These are phyloP conservation scores for Trypanosoma melophagium DNA, from an alignment of 208 protist species.

Conservation along the genomic window DNA sequence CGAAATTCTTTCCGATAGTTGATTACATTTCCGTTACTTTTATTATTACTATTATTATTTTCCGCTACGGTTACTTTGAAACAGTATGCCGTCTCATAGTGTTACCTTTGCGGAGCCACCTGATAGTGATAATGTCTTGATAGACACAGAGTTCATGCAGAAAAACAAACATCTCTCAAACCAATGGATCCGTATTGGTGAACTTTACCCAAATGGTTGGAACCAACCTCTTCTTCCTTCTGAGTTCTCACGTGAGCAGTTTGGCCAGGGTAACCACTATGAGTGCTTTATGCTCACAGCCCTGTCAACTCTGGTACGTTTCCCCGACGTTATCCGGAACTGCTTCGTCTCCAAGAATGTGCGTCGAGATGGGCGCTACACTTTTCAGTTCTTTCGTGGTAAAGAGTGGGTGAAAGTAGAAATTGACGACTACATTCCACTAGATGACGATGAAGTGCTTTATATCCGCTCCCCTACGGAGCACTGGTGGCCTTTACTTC, in stretches of 20 bases:
- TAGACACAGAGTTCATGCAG: conserved; percentile 58
- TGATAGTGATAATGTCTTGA: conserved; percentile 65
- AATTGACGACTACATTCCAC: conserved; percentile 61
- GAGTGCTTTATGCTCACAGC: conserved; percentile 83
- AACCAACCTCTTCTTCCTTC: conserved; percentile 59
- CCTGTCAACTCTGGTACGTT: conserved; percentile 56
- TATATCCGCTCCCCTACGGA: conserved; percentile 64
- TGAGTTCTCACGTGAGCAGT: conserved; percentile 61
- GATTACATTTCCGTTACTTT: too few relatives aligned
- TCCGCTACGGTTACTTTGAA: too few relatives aligned
- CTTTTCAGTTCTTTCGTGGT: conserved; percentile 82
- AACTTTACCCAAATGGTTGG: conserved; percentile 62
- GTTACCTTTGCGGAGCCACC: conserved; percentile 41
- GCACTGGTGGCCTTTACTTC: conserved; percentile 73
- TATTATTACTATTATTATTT: too few relatives aligned
- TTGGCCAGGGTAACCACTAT: conserved; percentile 80
- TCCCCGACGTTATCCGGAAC: conserved; percentile 70
- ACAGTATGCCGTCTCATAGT: too few relatives aligned
- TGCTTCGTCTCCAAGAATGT: conserved; percentile 83
- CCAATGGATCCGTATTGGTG: conserved; percentile 64
- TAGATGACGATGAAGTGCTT: conserved; percentile 49
- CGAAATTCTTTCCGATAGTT: too few relatives aligned
- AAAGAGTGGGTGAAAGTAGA: conserved; percentile 64
- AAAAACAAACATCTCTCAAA: conserved; percentile 54
- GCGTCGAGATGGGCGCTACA: conserved; percentile 77